Evolutionary conservation across 2,329 filamentous ascomycete genomes (phyloP), one percentile per base, ranked within the genome.

Genomic region (Sporothrix phasma): DNA sequence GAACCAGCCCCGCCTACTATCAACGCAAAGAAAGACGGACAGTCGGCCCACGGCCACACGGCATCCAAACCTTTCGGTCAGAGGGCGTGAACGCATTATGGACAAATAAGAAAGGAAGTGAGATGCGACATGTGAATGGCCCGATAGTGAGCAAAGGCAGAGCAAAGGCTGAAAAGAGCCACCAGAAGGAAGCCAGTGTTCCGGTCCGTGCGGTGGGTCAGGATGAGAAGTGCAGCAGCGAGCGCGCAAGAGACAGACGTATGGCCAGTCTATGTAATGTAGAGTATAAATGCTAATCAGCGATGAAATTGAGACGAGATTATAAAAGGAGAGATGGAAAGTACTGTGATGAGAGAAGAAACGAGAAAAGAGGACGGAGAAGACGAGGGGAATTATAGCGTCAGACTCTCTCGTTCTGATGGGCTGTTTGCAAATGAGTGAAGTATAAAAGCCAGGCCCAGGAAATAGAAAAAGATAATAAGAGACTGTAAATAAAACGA

Each of bases 231-330:
- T n/a, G 37, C 51, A 43, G 13, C 46, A 63, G 43, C 3, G 29
- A 53, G 19, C 19, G 29, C 59, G 10, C 26, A 26, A 58, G 60
- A 31, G 17, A 49, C 24, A 65, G n/a, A n/a, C n/a, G n/a, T n/a
- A 54, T 49, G 37, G 37, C 61, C 63, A 67, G 64, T 65, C 61
- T 65, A 67, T 67, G 46, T 47, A 62, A 43, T 31, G 11, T 43
- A 41, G 22, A 54, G 54, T 34, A 59, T 31, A 45, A 11, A 37
- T 34, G 31, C 8, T 58, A 37, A 24, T 24, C 15, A 37, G 43
- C n/a, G 26, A 45, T 46, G 46, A 37, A 49, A n/a, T 17, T 31
- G 37, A 37, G 17, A 29, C 0, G n/a, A 46, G 31, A 34, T n/a
- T 10, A 63, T 15, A n/a, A 59, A 58, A 22, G 43, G 17, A 51